Percentiles rank a stretch among this genome's conserved stretches.
Conservation (phyloP, 208 protist genomes). For the Crithidia acanthocephali region DNA sequence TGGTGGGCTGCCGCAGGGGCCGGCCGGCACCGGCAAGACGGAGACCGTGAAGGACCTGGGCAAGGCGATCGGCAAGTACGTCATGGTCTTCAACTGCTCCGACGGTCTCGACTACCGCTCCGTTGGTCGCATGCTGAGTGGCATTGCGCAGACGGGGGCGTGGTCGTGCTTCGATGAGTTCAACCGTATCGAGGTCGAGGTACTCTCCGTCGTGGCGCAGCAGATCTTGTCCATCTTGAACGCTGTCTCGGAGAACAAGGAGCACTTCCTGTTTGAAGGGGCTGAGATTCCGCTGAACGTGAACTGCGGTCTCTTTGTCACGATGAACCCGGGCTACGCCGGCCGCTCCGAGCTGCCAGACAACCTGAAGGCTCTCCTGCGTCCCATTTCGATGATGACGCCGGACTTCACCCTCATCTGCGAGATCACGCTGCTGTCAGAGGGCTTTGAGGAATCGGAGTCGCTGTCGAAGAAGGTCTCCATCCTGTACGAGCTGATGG, state of each 20-base stretch:
- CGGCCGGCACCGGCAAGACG: conserved; percentile 99
- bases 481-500: conserved; percentile 97
- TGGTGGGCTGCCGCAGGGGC: conserved; percentile 95
- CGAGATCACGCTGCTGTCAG: conserved; percentile 97
- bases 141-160: conserved; percentile 97
- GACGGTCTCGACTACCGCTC: conserved; percentile 98
- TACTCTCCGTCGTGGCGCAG: conserved; percentile 98
- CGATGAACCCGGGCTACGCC: conserved; percentile 99
- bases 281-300: conserved; percentile 96
- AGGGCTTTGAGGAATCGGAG: conserved; percentile 97
- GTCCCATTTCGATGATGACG: conserved; percentile 99
- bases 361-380: conserved; percentile 98
- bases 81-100: conserved; percentile 99
- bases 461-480: conserved; percentile 96
- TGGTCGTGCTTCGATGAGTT: conserved; percentile 99
- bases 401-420: conserved; percentile 98
- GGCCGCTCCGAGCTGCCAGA: conserved; percentile 98
- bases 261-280: conserved; percentile 94
- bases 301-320: conserved; percentile 98
- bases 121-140: conserved; percentile 95
- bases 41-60: conserved; percentile 99
- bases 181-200: conserved; percentile 98
- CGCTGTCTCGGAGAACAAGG: conserved; percentile 79
- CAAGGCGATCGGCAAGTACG: conserved; percentile 97
- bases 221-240: conserved; percentile 96